Base-by-base conservation (phyloP, 352 stramenopile genomes). In the Globisporangium middletonii region DNA sequence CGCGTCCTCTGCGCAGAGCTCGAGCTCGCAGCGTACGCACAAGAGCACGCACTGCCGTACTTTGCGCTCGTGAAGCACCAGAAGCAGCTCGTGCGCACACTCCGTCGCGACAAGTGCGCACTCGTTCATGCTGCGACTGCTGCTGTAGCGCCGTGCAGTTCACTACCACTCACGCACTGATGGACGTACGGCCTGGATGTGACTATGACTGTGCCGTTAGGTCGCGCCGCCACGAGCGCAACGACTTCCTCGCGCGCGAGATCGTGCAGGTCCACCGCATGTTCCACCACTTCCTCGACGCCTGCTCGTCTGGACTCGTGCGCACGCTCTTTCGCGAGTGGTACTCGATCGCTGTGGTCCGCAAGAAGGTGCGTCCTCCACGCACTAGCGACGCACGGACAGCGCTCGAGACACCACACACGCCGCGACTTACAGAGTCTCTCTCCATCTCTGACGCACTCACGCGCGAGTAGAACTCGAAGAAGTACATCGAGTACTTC, bases 401-500 rank as follows among this genome's bases (percentile, higher is more conserved):
- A 23, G 23, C 23, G 23, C 23, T 23, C 23, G 23, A 23, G 23
- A 23, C 23, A 23, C 23, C 23, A 23, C 23, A 23, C 23, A 23
- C 23, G 23, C 23, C 23, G 23, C 23, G 23, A 19, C 46, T 38
- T 1, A 11, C 13, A 27, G 7, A 3, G 13, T 42, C 8, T 16
- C 30, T 53, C 28, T 43, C 33, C 5, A 27, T 45, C 49, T 19
- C 50, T 45, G 18, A 3, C 47, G 2, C n/a, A 23, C 13, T 16
- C 23, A 13, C 28, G 38, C 50, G 19, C 12, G n/a, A 27, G 19
- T 57, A 87, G 79, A 88, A 88, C 53, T 71, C 77, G 43, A 81
- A 72, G 33, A 91, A 91, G 62, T 87, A 91, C 52, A 68, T 89
- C 5, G 65, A 72, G 26, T 86, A 88, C 51, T 89, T 83, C 42